Percentiles rank a stretch among this genome's conserved stretches.
phyloP scores from a whole-genome alignment of 2,329 filamentous ascomycete species.

The Ciborinia camelliae region DNA sequence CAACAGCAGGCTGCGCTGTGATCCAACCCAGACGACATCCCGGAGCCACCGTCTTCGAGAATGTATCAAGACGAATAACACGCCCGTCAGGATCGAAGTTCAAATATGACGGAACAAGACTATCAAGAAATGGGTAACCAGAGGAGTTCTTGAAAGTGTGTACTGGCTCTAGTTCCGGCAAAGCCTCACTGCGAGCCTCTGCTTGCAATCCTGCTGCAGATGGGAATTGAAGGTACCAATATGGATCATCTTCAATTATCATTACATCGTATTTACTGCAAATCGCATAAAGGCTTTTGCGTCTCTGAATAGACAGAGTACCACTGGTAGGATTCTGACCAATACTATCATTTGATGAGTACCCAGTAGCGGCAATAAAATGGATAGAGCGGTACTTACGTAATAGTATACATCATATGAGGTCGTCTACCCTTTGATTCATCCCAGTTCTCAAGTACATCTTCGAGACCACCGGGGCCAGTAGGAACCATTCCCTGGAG shows the following conservation, averaged over 20 bases:
- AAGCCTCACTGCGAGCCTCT: slow-evolving; percentile 38
- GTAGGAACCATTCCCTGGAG: slow-evolving; percentile 72
- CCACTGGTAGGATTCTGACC: slow-evolving; percentile 87
- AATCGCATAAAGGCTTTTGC: slow-evolving; percentile 74
- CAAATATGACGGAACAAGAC: slow-evolving; percentile 77
- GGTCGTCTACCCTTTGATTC: slow-evolving; percentile 68
- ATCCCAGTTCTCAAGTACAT: slow-evolving; percentile 83
- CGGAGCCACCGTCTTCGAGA: slow-evolving; percentile 88
- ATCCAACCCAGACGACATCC: slow-evolving; percentile 90
- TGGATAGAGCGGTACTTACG: slow-evolving; percentile 51
- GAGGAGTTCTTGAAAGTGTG: slow-evolving; percentile 45
- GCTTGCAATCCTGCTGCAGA: slow-evolving; percentile 52
- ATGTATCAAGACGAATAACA: slow-evolving; percentile 86
- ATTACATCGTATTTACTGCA: slow-evolving; percentile 83
- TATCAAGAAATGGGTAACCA: slow-evolving; percentile 77
- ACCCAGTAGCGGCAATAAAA: slow-evolving; percentile 11
- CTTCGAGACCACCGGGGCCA: slow-evolving; percentile 69
- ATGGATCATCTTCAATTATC: slow-evolving; percentile 91
- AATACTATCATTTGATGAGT: slow-evolving; percentile 49
- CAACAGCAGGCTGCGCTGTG: slow-evolving; percentile 73
- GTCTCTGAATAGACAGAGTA: slow-evolving; percentile 67
- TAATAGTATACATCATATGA: slow-evolving; percentile 85
- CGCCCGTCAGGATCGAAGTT: slow-evolving; percentile 80
- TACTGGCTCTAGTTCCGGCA: slow-evolving; percentile 24
- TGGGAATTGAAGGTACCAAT: slow-evolving; percentile 91